Percentiles rank a stretch among this genome's conserved stretches.
phyloP scores from a whole-genome alignment of 331 rosid species.

The Quercus lobata region DNA sequence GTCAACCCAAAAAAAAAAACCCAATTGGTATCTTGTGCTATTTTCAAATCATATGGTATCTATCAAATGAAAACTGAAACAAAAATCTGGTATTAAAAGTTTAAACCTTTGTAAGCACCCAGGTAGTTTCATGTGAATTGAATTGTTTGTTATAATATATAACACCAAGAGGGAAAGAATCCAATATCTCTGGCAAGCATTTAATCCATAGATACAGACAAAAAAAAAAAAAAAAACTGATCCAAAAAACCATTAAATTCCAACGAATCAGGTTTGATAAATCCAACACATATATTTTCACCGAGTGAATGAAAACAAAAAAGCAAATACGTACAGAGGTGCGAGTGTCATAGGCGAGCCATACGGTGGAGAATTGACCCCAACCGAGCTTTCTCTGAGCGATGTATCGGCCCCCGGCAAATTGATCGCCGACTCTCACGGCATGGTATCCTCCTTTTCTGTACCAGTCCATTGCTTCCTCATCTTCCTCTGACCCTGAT shows the following conservation, averaged over 20 bases:
- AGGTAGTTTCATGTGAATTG: neutral
- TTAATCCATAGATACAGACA: neutral
- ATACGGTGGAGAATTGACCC: conserved; percentile 98
- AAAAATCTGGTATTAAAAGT: too few relatives aligned
- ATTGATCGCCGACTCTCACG: conserved; percentile 85
- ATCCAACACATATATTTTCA: neutral
- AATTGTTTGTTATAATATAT: neutral
- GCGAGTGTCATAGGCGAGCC: conserved; percentile 91
- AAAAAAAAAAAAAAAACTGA: neutral
- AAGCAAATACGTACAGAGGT: conserved; percentile 47
- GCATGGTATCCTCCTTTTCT: conserved; percentile 98
- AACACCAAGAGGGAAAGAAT: neutral
- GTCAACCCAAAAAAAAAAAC: too few relatives aligned
- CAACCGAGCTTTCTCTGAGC: conserved; percentile 96
- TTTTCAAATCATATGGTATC: too few relatives aligned
- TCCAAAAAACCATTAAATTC: neutral
- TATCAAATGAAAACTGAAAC: neutral
- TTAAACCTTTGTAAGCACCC: neutral
- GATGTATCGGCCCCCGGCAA: conserved; percentile 83
- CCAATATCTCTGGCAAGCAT: neutral
- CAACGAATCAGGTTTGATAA: neutral
- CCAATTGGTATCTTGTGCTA: too few relatives aligned
- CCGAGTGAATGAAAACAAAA: neutral
- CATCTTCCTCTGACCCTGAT: conserved; percentile 92
- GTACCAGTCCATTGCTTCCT: conserved; percentile 88